A percentile compares a stretch with the other conserved stretches of the same genome.
Evolutionary conservation across 2,329 filamentous ascomycete genomes (phyloP).

Genomic region (Botrytis sinoallii): DNA sequence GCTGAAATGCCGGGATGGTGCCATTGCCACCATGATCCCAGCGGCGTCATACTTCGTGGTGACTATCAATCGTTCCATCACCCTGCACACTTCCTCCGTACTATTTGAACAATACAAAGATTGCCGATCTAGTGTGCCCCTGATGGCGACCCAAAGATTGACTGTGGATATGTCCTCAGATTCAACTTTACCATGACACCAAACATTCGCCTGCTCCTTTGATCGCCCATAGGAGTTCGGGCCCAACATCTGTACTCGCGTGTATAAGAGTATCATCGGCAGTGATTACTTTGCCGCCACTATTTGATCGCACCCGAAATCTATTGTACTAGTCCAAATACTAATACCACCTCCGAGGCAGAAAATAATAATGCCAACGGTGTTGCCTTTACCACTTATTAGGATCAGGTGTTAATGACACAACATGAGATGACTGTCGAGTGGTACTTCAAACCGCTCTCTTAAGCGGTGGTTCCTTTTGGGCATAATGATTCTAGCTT

Average conservation of each 20-base stretch:
- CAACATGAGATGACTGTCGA: not conserved
- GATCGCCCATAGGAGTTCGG: not conserved
- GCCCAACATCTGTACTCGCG: not conserved
- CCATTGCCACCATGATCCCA: not conserved
- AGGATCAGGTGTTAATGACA: not conserved
- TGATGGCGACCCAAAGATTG: not conserved
- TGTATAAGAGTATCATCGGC: not conserved
- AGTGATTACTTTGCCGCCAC: not conserved
- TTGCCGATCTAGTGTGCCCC: not conserved
- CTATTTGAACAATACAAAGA: not conserved
- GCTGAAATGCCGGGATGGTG: not conserved
- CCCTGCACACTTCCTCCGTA: not conserved
- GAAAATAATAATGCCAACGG: conserved; percentile 1
- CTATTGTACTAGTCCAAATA: not conserved
- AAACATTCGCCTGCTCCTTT: conserved; percentile 1
- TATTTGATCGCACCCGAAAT: not conserved
- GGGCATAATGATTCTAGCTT: not conserved
- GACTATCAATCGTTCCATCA: not conserved
- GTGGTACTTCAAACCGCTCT: not conserved
- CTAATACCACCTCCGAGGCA: not conserved
- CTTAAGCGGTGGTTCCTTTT: not conserved
- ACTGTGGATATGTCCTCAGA: not conserved
- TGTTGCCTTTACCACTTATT: not conserved
- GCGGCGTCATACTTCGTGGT: not conserved
- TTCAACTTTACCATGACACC: not conserved